Conservation (phyloP, 2,329 filamentous ascomycete genomes). For the Exophiala sp. region DNA sequence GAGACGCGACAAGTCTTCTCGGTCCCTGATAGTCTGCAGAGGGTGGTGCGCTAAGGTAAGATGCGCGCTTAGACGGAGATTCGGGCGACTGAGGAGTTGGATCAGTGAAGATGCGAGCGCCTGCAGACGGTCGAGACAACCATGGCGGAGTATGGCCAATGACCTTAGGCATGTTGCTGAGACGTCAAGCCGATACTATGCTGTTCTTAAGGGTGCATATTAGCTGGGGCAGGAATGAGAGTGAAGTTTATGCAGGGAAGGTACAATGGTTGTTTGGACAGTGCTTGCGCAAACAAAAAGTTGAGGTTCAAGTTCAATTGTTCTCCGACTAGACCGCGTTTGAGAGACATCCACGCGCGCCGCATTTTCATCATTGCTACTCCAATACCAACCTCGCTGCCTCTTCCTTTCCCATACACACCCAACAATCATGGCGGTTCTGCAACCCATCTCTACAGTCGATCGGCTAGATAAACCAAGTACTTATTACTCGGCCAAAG, state of each 20-base stretch:
- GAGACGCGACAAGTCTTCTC: constrained; percentile 66
- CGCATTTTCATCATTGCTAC: constrained; percentile 3
- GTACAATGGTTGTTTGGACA: too few species aligned
- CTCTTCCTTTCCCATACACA: neutral
- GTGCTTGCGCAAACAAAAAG: neutral
- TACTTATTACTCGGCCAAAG: constrained; percentile 84
- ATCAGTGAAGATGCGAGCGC: constrained; percentile 71
- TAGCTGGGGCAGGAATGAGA: too few species aligned
- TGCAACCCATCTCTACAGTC: constrained; percentile 63
- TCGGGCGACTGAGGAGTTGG: constrained; percentile 42
- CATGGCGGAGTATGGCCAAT: constrained; percentile 82
- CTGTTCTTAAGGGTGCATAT: too few species aligned
- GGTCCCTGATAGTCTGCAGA: constrained; percentile 39
- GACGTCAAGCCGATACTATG: neutral
- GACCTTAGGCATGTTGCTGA: constrained; percentile 71
- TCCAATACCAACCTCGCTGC: neutral
- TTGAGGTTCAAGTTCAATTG: neutral
- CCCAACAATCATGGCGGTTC: neutral
- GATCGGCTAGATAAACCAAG: constrained; percentile 91
- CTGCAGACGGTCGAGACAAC: constrained; percentile 74
- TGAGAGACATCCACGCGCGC: neutral
- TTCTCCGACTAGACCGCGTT: too few species aligned
- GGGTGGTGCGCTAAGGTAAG: constrained; percentile 32
- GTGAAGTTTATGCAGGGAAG: too few species aligned
- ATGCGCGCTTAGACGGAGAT: constrained; percentile 33